These are phyloP conservation scores for Speleostelium caveatum DNA, from an alignment of 78 protist species.

Conservation along the genomic window DNA sequence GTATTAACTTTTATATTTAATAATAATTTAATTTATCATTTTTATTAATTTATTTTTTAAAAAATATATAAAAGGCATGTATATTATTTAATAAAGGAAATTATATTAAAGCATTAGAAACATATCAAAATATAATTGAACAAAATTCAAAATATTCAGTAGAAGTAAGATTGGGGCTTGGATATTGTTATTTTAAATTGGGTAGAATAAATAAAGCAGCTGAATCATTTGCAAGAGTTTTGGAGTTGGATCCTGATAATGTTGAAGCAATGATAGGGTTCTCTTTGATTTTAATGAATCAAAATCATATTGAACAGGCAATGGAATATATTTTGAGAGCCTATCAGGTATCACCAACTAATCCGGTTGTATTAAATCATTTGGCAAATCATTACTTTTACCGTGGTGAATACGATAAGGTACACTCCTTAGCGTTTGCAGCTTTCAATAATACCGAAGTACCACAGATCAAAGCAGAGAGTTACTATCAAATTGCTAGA, in stretches of 20 bases:
- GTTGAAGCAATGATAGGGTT: conserved; percentile 74
- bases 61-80: conserved; percentile 38
- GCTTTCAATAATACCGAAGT: conserved; percentile 26
- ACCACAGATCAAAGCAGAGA: conserved; percentile 47
- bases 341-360: conserved; percentile 40
- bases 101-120: conserved; percentile 49
- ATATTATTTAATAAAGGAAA: conserved; percentile 52
- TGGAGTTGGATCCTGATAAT: conserved; percentile 74
- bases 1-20: not conserved
- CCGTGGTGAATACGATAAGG: conserved; percentile 36
- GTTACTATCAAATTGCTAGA: conserved; percentile 36
- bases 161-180: conserved; percentile 68
- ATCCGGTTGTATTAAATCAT: conserved; percentile 74
- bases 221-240: conserved; percentile 52
- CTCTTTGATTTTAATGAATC: conserved; percentile 36
- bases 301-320: not conserved
- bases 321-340: conserved; percentile 42
- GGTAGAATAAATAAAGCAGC: conserved; percentile 51
- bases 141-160: conserved; percentile 52
- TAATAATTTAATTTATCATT: not conserved
- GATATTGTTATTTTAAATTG: conserved; percentile 72
- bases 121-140: conserved; percentile 41
- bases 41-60: not conserved
- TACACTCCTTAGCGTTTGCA: conserved; percentile 18
- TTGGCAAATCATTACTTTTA: conserved; percentile 83